Evolutionary conservation across 108 stramenopile genomes (phyloP), one percentile per base, ranked within the genome.

Genomic region (Phaeodactylum tricornutum): DNA sequence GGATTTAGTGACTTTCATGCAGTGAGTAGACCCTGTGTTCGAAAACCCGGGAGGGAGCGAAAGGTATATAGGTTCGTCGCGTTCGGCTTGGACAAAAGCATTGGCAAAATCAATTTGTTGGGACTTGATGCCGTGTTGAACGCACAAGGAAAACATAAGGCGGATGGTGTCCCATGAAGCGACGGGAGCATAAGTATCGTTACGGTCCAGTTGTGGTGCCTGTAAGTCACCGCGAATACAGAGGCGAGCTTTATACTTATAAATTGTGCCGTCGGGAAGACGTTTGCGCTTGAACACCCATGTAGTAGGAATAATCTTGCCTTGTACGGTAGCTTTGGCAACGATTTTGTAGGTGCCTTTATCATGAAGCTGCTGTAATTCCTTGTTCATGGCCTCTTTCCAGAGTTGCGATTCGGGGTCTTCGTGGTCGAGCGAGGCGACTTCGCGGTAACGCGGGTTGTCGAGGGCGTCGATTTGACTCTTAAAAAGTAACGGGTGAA

Each of bases 211-310:
- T 2, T 21, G 25, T 42, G 38, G 19, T 24, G 17, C 17, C 38
- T 39, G 33, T 29, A 43, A 38, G 40, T 68, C 61, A 6, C 68
- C 68, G 6, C 51, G n/a, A 20, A 42, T 43, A 21, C 53, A 53
- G 17, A 29, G 48, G 0, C 67, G 6, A 4, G 58, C 68, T 49
- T 69, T 69, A 57, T 33, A 64, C 44, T 69, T 69, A 17, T 47
- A 46, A 0, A 64, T 34, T 3, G 16, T 19, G 3, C 62, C 62
- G 17, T 57, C 61, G 8, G 61, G 56, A 5, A 20, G 4, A 0
- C 61, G 46, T 29, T 68, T 62, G n/a, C 7, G 22, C 22, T 46
- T 57, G 61, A 68, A 68, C 0, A 36, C 67, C 67, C 61, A 68
- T 2, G 56, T 58, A 7, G 25, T 22, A 2, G 58, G 64, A 4